phyloP scores from a whole-genome alignment of 257 asterid species.

The Thymus quinquecostatus region DNA sequence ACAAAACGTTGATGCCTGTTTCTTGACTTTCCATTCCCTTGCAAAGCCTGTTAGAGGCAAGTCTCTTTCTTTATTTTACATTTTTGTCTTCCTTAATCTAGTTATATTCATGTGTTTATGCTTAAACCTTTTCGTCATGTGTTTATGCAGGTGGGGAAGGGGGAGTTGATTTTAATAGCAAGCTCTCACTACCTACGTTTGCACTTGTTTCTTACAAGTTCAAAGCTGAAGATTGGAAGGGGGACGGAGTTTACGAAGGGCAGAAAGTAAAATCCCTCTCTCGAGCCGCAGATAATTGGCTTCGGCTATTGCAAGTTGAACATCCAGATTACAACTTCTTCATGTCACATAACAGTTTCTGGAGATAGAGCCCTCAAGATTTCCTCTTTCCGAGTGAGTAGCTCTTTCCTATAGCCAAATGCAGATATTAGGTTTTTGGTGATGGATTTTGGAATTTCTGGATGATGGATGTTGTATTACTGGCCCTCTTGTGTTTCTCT shows the following conservation, averaged over 20 bases:
- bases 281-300: conserved; percentile 80
- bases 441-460: conserved; percentile 18
- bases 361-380: conserved; percentile 39
- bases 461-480: not conserved
- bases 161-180: conserved; percentile 40
- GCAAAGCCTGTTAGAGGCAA: conserved; percentile 66
- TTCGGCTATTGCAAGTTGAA: conserved; percentile 60
- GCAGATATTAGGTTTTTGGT: conserved; percentile 25
- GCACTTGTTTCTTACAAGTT: conserved; percentile 87
- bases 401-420: conserved; percentile 15
- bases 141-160: conserved; percentile 37
- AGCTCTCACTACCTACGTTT: conserved; percentile 64
- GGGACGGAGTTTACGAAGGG: conserved; percentile 49
- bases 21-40: conserved; percentile 85
- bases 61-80: conserved; percentile 22
- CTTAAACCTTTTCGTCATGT: conserved; percentile 31
- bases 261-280: conserved; percentile 62
- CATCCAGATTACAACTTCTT: conserved; percentile 82
- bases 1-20: conserved; percentile 89
- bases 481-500: not conserved
- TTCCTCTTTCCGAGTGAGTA: conserved; percentile 11
- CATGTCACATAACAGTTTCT: conserved; percentile 50
- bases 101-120: not conserved
- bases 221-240: conserved; percentile 58
- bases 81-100: not conserved